Conservation (phyloP, 495 filamentous ascomycete species). For the Xylaria flabelliformis region DNA sequence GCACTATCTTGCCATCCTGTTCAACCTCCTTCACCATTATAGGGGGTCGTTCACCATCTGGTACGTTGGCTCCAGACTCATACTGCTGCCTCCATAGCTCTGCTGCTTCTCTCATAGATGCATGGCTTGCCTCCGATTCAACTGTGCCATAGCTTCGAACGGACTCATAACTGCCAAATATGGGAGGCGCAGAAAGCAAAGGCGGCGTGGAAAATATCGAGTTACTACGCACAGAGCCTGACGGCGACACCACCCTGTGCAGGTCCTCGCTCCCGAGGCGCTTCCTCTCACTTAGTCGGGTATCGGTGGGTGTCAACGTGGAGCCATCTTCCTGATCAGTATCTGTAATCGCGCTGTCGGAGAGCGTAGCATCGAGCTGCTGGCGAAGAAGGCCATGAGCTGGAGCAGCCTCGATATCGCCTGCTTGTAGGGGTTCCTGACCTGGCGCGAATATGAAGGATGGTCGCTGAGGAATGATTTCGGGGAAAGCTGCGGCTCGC, state of each 20-base stretch:
- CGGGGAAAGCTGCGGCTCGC: conserved; percentile 85
- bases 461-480: conserved; percentile 77
- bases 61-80: conserved; percentile 48
- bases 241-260: conserved; percentile 38
- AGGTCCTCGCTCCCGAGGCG: conserved; percentile 45
- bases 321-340: conserved; percentile 35
- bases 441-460: conserved; percentile 68
- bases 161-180: conserved; percentile 72
- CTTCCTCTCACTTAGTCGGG: conserved; percentile 50
- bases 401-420: conserved; percentile 44
- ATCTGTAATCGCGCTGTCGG: conserved; percentile 26
- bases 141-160: conserved; percentile 74
- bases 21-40: conserved; percentile 86
- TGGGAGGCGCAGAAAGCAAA: conserved; percentile 65
- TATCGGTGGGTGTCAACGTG: conserved; percentile 37
- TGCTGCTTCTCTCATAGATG: conserved; percentile 73
- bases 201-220: conserved; percentile 69
- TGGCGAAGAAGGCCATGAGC: conserved; percentile 49
- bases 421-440: conserved; percentile 46
- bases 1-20: conserved; percentile 83
- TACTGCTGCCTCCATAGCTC: conserved; percentile 76
- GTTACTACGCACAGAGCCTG: conserved; percentile 41
- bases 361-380: conserved; percentile 44
- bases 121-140: conserved; percentile 68
- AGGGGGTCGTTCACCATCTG: conserved; percentile 74